phyloP scores from a whole-genome alignment of 345 rosid genomes.

The Eucalyptus rudis region DNA sequence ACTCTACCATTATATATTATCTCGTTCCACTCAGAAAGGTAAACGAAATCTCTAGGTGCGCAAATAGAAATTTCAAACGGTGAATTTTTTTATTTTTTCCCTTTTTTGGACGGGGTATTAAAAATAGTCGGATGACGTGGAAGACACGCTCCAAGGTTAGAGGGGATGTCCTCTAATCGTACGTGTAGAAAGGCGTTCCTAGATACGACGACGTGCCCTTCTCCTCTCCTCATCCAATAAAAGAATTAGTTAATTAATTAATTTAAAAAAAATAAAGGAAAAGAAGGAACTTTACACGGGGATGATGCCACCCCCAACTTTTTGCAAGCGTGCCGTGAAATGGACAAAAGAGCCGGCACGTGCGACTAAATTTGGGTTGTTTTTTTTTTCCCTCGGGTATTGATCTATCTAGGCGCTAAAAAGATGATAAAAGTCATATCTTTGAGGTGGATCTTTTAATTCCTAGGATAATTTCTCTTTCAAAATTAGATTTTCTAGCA shows the following conservation, averaged over 20 bases:
- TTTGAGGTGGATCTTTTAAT: background rate
- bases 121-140: constrained; percentile 18
- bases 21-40: background rate
- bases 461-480: background rate
- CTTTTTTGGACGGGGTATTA: background rate
- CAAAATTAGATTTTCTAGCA: background rate
- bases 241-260: background rate
- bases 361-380: background rate
- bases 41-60: background rate
- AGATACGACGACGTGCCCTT: background rate
- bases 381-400: background rate
- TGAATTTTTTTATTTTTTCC: fast-evolving
- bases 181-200: background rate
- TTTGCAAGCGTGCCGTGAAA: background rate
- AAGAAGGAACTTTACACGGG: background rate
- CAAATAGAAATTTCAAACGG: fast-evolving
- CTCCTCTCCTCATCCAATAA: background rate
- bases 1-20: background rate
- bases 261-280: background rate
- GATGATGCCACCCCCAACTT: background rate
- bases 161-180: background rate
- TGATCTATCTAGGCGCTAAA: background rate
- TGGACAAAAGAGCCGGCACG: background rate
- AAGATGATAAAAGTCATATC: background rate
- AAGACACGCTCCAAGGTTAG: constrained; percentile 43